phyloP scores from a whole-genome alignment of 2,329 filamentous ascomycete genomes.

The Alternaria dauci region DNA sequence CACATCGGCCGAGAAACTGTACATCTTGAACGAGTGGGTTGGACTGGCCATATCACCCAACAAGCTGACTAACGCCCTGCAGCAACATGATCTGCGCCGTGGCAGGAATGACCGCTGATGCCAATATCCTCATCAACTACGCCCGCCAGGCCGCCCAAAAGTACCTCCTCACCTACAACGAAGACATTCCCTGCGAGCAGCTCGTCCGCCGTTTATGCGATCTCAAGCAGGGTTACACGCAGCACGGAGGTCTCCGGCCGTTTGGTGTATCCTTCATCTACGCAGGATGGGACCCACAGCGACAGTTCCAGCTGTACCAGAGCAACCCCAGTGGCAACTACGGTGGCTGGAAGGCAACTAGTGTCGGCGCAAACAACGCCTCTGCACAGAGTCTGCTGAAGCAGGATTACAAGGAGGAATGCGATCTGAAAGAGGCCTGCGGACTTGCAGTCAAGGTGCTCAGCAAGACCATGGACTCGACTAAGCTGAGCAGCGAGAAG shows the following conservation, averaged over 20 bases:
- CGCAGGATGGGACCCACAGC: slow-evolving; percentile 93
- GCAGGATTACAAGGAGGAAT: slow-evolving; percentile 99
- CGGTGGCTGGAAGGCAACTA: slow-evolving; percentile 98
- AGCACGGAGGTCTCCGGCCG: slow-evolving; percentile 96
- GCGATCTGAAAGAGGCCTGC: slow-evolving; percentile 93
- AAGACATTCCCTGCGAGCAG: slow-evolving; percentile 99
- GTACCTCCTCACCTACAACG: slow-evolving; percentile 99
- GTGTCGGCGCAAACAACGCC: slow-evolving; percentile 96
- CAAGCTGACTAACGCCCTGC: slow-evolving; percentile 15
- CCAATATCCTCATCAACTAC: slow-evolving; percentile 99
- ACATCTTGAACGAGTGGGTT: slow-evolving; percentile 94
- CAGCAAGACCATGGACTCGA: slow-evolving; percentile 99
- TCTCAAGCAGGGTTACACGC: slow-evolving; percentile 98
- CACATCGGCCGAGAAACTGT: slow-evolving; percentile 99
- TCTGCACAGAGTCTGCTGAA: slow-evolving; percentile 96
- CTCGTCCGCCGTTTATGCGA: slow-evolving; percentile 96
- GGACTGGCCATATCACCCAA: neutral
- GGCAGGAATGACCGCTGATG: slow-evolving; percentile 98
- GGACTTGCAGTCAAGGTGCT: slow-evolving; percentile 97
- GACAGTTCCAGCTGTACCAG: slow-evolving; percentile 98
- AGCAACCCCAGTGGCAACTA: slow-evolving; percentile 99
- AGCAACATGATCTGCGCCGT: slow-evolving; percentile 99
- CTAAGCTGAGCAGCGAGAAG: slow-evolving; percentile 98
- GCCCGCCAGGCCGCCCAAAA: slow-evolving; percentile 95
- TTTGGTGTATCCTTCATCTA: slow-evolving; percentile 99